Evolutionary conservation across 768 basidiomycete species (phyloP), one percentile per base, ranked within the genome.

Genomic region (Xerocomellus amylosporus): DNA sequence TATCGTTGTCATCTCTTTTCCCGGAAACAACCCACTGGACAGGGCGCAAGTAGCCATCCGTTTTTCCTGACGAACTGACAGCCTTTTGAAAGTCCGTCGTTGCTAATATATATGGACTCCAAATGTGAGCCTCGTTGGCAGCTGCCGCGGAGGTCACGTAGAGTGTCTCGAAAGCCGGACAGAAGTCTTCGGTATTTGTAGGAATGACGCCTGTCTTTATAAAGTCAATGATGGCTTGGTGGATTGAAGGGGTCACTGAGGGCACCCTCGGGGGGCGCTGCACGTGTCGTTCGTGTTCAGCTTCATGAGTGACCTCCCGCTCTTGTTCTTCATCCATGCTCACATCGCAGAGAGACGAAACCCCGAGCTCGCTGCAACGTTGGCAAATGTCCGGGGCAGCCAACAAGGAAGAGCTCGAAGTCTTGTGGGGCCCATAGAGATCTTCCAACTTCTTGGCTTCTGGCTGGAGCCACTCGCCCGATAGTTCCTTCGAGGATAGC

Each of bases 261-360:
- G 40, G 2, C 15, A 68, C 65, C 24, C 38, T 63, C 2, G 68
- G 60, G 6, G 76, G 74, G 8, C 74, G 67, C 58, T 77, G 63
- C 3, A 73, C 58, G 51, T 79, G 67, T 7, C 61, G 64, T 55
- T 81, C 78, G 12, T 58, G 62, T 55, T 79, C 78, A 8, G 69
- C 64, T 58, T 82, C 79, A 22, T 76, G 76, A 3, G 59, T 56
- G 7, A 81, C 64, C 53, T 82, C 79, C 33, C 79, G 66, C 54
- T 82, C 80, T 54, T 81, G 79, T 53, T 81, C 80, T 58, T 81
- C 78, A 30, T 74, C 74, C 62, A 77, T 61, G 36, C 50, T 59
- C 26, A 54, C 57, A 37, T 66, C 60, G 1, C 57, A 59, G 0
- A 55, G 36, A 4, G 54, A 51, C 14, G 28, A 30, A 28, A 67